Percentiles rank a stretch among this genome's conserved stretches.
Conservation (phyloP, 2,329 filamentous ascomycete genomes). For the Stachybotrys chlorohalonatus region DNA sequence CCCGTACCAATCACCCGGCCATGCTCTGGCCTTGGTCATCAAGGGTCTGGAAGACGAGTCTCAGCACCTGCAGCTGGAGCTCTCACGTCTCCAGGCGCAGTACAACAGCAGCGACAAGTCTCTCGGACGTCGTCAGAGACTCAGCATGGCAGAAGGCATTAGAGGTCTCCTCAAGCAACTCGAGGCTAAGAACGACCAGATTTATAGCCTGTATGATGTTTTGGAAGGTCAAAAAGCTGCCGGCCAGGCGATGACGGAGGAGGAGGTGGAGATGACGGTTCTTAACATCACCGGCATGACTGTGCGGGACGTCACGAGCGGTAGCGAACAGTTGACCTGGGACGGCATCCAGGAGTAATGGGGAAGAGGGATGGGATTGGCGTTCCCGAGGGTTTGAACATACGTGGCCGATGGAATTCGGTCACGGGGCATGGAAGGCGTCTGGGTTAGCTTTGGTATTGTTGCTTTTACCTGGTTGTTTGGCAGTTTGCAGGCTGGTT, state of each 20-base stretch:
- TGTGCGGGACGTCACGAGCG: slow-evolving; percentile 27
- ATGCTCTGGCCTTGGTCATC: slow-evolving; percentile 73
- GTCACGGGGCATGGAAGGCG: too few species aligned
- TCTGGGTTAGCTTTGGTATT: too few species aligned
- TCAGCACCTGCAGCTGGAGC: slow-evolving; percentile 61
- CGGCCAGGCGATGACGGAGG: slow-evolving; percentile 53
- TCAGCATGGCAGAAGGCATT: slow-evolving; percentile 51
- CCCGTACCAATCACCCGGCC: slow-evolving; percentile 57
- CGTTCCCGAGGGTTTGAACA: too few species aligned
- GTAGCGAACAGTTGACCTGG: slow-evolving; percentile 31
- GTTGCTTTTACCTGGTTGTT: too few species aligned
- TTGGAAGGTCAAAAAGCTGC: slow-evolving; percentile 67
- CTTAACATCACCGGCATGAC: slow-evolving; percentile 41
- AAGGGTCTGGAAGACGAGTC: slow-evolving; percentile 76
- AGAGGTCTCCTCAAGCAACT: slow-evolving; percentile 52
- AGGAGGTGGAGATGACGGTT: slow-evolving; percentile 57
- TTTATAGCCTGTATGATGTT: slow-evolving; percentile 78
- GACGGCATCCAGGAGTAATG: slow-evolving; percentile 26
- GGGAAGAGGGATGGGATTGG: background rate
- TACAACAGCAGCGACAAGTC: slow-evolving; percentile 62
- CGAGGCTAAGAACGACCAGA: slow-evolving; percentile 67
- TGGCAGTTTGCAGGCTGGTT: too few species aligned
- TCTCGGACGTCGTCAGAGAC: slow-evolving; percentile 55
- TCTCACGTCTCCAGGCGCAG: slow-evolving; percentile 49
- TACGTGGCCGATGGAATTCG: too few species aligned